Conservation (phyloP, 192 early-diverging fungal species). For the Coemansia sp. region DNA sequence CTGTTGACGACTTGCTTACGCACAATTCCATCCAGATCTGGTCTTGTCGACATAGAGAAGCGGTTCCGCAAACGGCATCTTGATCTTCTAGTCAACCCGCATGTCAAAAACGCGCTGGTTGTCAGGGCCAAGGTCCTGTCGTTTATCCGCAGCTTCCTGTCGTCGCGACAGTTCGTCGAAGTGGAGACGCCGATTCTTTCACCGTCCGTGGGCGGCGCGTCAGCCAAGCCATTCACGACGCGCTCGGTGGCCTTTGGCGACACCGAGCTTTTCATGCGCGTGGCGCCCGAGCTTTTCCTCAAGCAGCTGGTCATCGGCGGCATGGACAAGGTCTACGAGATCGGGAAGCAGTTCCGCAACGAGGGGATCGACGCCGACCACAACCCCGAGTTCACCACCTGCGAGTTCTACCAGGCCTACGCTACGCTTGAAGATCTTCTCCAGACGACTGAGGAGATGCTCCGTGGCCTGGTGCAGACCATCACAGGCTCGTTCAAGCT, state of each 20-base stretch:
- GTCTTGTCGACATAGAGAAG: conserved; percentile 65
- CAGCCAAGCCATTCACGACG: conserved; percentile 77
- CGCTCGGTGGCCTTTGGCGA: conserved; percentile 62
- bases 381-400: conserved; percentile 90
- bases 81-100: conserved; percentile 72
- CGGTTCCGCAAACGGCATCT: conserved; percentile 71
- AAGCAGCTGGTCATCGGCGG: conserved; percentile 90
- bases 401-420: conserved; percentile 86
- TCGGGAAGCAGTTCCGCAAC: conserved; percentile 90
- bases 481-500: conserved; percentile 22
- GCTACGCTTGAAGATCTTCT: conserved; percentile 69
- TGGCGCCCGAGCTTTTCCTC: conserved; percentile 83
- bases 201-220: conserved; percentile 74
- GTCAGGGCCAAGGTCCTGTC: conserved; percentile 63
- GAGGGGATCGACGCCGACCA: conserved; percentile 88
- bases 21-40: conserved; percentile 62
- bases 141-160: conserved; percentile 66
- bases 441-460: conserved; percentile 67
- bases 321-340: conserved; percentile 79
- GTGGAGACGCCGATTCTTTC: conserved; percentile 84
- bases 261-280: conserved; percentile 70
- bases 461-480: conserved; percentile 51
- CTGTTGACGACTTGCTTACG: conserved; percentile 72
- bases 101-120: conserved; percentile 50
- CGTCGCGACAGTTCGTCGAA: conserved; percentile 69